Evolutionary conservation across 129 eudicot genomes (phyloP).

Genomic region (Calendula officinalis): DNA sequence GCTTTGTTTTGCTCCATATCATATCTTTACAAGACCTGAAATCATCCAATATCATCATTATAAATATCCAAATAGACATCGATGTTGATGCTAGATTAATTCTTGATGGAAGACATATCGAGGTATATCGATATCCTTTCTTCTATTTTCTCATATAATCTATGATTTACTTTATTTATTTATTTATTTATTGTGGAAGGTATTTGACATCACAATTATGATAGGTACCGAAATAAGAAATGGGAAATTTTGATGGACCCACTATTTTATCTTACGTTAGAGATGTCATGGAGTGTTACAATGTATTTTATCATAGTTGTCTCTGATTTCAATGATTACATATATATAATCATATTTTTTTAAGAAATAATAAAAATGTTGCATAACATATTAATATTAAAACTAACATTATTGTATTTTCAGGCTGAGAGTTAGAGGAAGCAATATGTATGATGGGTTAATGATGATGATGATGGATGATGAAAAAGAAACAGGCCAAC

Average conservation of each 20-base stretch:
- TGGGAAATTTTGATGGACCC: conserved; percentile 85
- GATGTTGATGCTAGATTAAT: conserved; percentile 83
- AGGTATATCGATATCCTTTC: conserved; percentile 49
- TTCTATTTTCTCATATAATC: background rate
- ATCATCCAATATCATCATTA: too few relatives aligned
- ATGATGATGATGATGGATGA: too few relatives aligned
- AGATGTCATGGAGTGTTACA: conserved; percentile 68
- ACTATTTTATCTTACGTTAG: conserved; percentile 69
- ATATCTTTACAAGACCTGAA: too few relatives aligned
- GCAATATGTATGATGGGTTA: conserved; percentile 80
- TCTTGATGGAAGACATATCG: conserved; percentile 90
- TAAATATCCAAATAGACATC: conserved; percentile 65
- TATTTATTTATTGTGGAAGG: background rate
- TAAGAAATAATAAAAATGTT: too few relatives aligned
- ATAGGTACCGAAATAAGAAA: conserved; percentile 69
- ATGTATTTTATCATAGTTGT: conserved; percentile 40
- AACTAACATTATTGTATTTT: conserved; percentile 6
- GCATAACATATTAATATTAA: background rate
- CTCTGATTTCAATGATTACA: background rate
- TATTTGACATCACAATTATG: conserved; percentile 6
- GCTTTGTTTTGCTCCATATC: conserved; percentile 78
- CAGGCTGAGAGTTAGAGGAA: conserved; percentile 95
- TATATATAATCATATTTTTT: background rate
- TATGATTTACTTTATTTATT: background rate
- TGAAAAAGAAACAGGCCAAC: too few relatives aligned